Percentiles rank a stretch among this genome's conserved stretches.
Conservation (phyloP, 2,329 filamentous ascomycete genomes). For the Blastomyces parvus region DNA sequence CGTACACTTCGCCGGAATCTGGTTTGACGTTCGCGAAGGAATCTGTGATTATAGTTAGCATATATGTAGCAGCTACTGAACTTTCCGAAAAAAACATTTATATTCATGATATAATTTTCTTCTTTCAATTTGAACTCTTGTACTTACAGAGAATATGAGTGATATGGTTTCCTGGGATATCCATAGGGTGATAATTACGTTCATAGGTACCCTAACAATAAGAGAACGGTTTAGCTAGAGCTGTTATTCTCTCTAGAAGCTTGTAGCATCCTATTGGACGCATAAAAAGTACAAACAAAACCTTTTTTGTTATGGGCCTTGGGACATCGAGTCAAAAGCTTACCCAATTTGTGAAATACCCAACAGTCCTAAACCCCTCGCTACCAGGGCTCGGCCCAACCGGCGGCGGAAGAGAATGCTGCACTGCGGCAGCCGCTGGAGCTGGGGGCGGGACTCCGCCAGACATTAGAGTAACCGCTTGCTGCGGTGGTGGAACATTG, state of each 20-base stretch:
- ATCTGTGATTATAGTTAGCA: slow-evolving; percentile 30
- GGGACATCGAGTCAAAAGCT: background rate
- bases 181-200: slow-evolving; percentile 73
- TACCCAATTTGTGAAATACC: background rate
- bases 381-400: background rate
- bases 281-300: background rate
- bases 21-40: slow-evolving; percentile 78
- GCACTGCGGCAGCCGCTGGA: background rate
- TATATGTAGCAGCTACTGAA: background rate
- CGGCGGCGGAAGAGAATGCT: background rate
- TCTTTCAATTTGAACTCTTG: background rate
- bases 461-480: background rate
- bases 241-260: background rate
- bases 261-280: background rate
- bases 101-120: background rate
- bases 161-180: slow-evolving; percentile 68
- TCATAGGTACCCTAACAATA: slow-evolving; percentile 64
- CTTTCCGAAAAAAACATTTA: background rate
- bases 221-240: background rate
- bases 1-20: slow-evolving; percentile 69
- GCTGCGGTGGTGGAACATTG: background rate
- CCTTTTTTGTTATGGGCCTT: background rate
- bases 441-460: background rate
- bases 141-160: slow-evolving; percentile 65
- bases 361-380: background rate